phyloP scores from a whole-genome alignment of 2,329 filamentous ascomycete species.

The Aspergillus texensis region DNA sequence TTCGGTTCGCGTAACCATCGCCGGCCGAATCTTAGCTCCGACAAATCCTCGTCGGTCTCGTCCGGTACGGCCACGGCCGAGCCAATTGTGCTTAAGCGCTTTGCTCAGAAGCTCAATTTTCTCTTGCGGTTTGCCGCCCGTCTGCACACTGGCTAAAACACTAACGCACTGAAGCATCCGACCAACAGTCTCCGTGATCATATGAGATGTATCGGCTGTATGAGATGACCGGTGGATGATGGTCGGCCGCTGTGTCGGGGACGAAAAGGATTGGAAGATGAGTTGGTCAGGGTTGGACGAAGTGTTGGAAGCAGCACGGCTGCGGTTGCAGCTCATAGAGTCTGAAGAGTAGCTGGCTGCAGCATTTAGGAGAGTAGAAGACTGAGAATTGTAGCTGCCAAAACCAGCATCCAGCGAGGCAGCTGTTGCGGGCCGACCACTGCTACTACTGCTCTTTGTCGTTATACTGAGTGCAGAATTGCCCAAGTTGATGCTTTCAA shows the following conservation, averaged over 20 bases:
- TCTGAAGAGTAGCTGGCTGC: constrained; percentile 58
- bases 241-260: constrained; percentile 38
- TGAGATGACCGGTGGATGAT: constrained; percentile 35
- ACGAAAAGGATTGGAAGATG: constrained; percentile 46
- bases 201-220: constrained; percentile 57
- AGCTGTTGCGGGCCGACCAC: constrained; percentile 69
- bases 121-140: constrained; percentile 70
- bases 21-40: constrained; percentile 59
- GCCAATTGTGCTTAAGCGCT: constrained; percentile 94
- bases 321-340: constrained; percentile 60
- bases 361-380: constrained; percentile 76
- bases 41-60: constrained; percentile 89
- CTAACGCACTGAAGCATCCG: constrained; percentile 96
- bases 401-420: constrained; percentile 73
- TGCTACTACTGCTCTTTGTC: constrained; percentile 48
- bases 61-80: constrained; percentile 85
- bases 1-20: constrained; percentile 29
- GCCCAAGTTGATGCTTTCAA: constrained; percentile 71
- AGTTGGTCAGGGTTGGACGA: constrained; percentile 54
- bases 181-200: constrained; percentile 91
- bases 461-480: constrained; percentile 46
- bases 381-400: constrained; percentile 78
- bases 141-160: constrained; percentile 77
- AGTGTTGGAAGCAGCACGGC: constrained; percentile 84
- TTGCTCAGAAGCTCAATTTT: constrained; percentile 83